These are phyloP conservation scores for Blastobotrys capitulatus DNA, from an alignment of 1,139 yeast genomes.

Conservation along the genomic window DNA sequence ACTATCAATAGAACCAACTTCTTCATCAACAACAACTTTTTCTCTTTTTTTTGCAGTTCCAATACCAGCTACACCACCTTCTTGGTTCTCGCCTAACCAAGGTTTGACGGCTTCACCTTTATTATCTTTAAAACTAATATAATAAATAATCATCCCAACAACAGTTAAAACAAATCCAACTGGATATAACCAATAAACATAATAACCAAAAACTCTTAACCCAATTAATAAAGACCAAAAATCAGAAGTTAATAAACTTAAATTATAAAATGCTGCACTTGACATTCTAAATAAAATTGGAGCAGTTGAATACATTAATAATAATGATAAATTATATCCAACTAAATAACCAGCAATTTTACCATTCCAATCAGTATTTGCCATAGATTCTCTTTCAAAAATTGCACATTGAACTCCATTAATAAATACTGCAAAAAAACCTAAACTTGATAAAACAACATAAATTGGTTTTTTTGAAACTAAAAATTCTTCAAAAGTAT, in stretches of 20 bases:
- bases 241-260: slow-evolving; percentile 40
- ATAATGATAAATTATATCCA: slow-evolving; percentile 39
- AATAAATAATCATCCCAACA: slow-evolving; percentile 38
- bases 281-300: slow-evolving; percentile 42
- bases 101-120: slow-evolving; percentile 41
- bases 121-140: slow-evolving; percentile 32
- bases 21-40: not conserved
- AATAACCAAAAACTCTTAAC: slow-evolving; percentile 39
- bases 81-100: slow-evolving; percentile 41
- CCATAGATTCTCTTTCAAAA: slow-evolving; percentile 36
- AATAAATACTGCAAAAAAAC: slow-evolving; percentile 38
- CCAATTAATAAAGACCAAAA: slow-evolving; percentile 43
- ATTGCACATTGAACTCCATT: slow-evolving; percentile 42
- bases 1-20: not conserved
- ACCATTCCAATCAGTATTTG: slow-evolving; percentile 36
- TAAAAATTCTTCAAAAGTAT: slow-evolving; percentile 39
- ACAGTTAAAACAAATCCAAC: slow-evolving; percentile 41
- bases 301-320: slow-evolving; percentile 37
- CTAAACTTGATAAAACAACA: slow-evolving; percentile 40
- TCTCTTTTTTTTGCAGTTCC: slow-evolving; percentile 35
- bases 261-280: slow-evolving; percentile 42
- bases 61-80: slow-evolving; percentile 37
- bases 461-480: slow-evolving; percentile 42
- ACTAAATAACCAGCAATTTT: slow-evolving; percentile 39
- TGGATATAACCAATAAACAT: slow-evolving; percentile 42